phyloP scores from a whole-genome alignment of 2,329 filamentous ascomycete species.

The Pseudogymnoascus pannorum region DNA sequence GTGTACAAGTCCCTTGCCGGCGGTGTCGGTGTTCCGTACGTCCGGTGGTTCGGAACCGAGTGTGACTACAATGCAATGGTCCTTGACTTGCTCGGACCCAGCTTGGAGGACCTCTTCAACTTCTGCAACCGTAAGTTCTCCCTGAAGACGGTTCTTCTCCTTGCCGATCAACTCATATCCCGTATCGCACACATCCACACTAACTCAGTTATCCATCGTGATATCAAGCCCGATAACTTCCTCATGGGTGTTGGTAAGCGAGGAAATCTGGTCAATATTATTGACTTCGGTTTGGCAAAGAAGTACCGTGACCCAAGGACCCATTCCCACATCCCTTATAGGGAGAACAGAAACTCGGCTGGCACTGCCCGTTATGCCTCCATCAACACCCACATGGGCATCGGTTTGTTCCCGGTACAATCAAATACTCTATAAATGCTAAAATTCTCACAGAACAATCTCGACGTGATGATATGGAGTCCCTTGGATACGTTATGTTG shows the following conservation, averaged over 20 bases:
- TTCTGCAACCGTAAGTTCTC: constrained; percentile 99
- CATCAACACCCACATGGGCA: background rate
- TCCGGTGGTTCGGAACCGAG: constrained; percentile 96
- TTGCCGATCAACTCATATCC: constrained; percentile 93
- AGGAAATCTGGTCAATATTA: constrained; percentile 95
- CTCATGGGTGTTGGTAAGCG: constrained; percentile 96
- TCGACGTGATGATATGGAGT: constrained; percentile 97
- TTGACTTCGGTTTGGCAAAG: constrained; percentile 95
- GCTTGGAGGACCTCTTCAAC: constrained; percentile 94
- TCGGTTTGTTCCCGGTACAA: background rate
- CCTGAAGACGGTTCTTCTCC: constrained; percentile 85
- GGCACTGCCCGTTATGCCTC: constrained; percentile 5
- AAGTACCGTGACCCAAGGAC: constrained; percentile 98
- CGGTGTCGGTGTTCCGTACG: constrained; percentile 90
- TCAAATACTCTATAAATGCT: constrained; percentile 17
- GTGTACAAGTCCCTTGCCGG: constrained; percentile 81
- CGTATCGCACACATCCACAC: constrained; percentile 98
- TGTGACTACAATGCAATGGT: constrained; percentile 99
- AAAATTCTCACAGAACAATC: constrained; percentile 67
- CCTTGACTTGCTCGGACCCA: constrained; percentile 84
- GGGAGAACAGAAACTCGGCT: background rate
- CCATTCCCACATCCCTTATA: constrained; percentile 1
- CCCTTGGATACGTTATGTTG: constrained; percentile 97
- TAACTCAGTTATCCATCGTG: constrained; percentile 96
- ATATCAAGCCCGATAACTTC: constrained; percentile 99